These are phyloP conservation scores for Chrysanthemum makinoi DNA, from an alignment of 129 eudicot species.

Conservation along the genomic window DNA sequence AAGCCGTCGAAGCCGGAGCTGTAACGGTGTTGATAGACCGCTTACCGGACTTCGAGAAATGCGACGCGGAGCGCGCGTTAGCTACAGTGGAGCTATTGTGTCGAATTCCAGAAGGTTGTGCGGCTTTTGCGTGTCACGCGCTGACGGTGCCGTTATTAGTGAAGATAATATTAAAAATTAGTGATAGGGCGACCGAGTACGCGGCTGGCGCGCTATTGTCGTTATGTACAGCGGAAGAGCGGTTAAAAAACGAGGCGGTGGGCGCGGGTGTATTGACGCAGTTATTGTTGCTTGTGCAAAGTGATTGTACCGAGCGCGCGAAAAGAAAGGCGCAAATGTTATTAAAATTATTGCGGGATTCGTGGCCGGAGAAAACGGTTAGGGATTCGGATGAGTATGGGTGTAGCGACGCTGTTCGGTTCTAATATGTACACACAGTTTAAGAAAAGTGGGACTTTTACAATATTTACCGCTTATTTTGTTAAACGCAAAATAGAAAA, in stretches of 20 bases:
- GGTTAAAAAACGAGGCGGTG: slow-evolving; percentile 73
- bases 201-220: slow-evolving; percentile 86
- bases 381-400: slow-evolving; percentile 64
- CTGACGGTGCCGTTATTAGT: slow-evolving; percentile 72
- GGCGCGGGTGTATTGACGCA: slow-evolving; percentile 84
- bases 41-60: slow-evolving; percentile 69
- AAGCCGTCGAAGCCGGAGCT: slow-evolving; percentile 81
- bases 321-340: slow-evolving; percentile 93
- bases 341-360: slow-evolving; percentile 74
- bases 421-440: slow-evolving; percentile 22
- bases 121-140: slow-evolving; percentile 71
- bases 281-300: slow-evolving; percentile 79
- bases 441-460: too few species aligned
- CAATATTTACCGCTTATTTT: too few species aligned
- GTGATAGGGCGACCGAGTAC: slow-evolving; percentile 90
- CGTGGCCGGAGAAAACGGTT: slow-evolving; percentile 78
- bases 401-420: slow-evolving; percentile 76
- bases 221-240: slow-evolving; percentile 69
- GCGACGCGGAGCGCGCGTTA: slow-evolving; percentile 88
- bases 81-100: slow-evolving; percentile 89
- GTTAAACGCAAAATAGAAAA: too few species aligned
- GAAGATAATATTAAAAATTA: slow-evolving; percentile 61
- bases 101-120: slow-evolving; percentile 71
- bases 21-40: slow-evolving; percentile 63
- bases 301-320: slow-evolving; percentile 91